Percentiles rank a stretch among this genome's conserved stretches.
Conservation (phyloP, 306 rosid species). For the Inga leiocalycina region DNA sequence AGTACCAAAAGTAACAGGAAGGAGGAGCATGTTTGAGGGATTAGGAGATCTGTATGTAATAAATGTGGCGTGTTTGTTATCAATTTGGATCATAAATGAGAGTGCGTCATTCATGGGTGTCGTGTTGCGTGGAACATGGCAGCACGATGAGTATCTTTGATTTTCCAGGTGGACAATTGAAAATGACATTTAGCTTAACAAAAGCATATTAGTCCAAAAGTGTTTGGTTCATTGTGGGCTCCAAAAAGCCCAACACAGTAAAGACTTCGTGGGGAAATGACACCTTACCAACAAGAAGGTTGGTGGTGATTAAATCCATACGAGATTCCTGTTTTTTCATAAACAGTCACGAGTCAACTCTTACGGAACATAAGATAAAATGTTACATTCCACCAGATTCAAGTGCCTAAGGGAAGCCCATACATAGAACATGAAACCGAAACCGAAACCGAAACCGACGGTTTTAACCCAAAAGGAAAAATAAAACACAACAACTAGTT, state of each 20-base stretch:
- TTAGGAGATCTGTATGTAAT: neutral
- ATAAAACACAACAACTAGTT: too few species aligned
- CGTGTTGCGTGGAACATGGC: neutral
- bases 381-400: too few species aligned
- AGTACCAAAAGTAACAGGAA: too few species aligned
- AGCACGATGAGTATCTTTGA: neutral
- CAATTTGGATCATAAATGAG: neutral
- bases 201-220: neutral
- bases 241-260: neutral
- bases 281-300: neutral
- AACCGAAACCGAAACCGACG: too few species aligned
- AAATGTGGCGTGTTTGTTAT: neutral
- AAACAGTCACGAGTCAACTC: too few species aligned
- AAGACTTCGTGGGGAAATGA: neutral
- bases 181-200: neutral
- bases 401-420: too few species aligned
- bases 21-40: neutral
- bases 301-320: too few species aligned
- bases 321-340: too few species aligned
- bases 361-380: too few species aligned
- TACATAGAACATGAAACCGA: too few species aligned
- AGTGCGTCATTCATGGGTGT: neutral
- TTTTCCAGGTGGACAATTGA: neutral
- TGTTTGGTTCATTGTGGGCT: neutral
- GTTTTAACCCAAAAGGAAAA: too few species aligned